Evolutionary conservation across 306 rosid species (phyloP), one percentile per base, ranked within the genome.

Genomic region (Citrullus colocynthis): DNA sequence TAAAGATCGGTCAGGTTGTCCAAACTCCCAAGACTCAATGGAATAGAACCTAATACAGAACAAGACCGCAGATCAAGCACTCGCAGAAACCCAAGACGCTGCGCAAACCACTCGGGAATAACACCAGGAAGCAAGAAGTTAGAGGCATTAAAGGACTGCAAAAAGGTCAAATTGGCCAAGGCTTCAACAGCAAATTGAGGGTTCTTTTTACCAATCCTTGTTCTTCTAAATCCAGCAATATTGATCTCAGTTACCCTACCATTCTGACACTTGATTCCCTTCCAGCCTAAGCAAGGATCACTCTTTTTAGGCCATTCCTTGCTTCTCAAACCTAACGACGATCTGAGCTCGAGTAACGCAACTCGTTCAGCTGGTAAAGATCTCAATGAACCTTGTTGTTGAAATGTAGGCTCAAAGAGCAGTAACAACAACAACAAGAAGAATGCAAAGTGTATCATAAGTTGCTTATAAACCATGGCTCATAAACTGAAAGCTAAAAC

Each of bases 61-160:
- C 96, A 95, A 78, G 84, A 86, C 41, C 92, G 90, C 81, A 95
- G 97, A 90, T 95, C 98, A 84, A 95, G 91, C 70, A 86, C 85
- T 30, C 63, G 86, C 30, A 95, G 88, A 0, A 86, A 83, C 52
- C 62, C 21, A 2, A 90, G 84, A 6, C 73, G 79, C 16, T 60
- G 75, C 10, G 97, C 98, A 45, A 95, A 90, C 97, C 89, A 88
- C 44, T 89, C 81, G 12, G 98, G 98, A 81, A 95, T 80, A 34
- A 83, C 62, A 15, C 97, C 97, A 18, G 92, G 96, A 14, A 95
- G 96, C 60, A 63, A 24, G 87, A 95, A 89, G 77, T 79, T 82
- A 70, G 98, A 92, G 70, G 98, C 98, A 88, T 95, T 95, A 72
- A 95, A 92, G 39, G 89, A 79, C 41, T 78, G 65, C 81, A 95